Evolutionary conservation across 306 rosid species (phyloP), one percentile per base, ranked within the genome.

Genomic region (Ormosia emarginata): DNA sequence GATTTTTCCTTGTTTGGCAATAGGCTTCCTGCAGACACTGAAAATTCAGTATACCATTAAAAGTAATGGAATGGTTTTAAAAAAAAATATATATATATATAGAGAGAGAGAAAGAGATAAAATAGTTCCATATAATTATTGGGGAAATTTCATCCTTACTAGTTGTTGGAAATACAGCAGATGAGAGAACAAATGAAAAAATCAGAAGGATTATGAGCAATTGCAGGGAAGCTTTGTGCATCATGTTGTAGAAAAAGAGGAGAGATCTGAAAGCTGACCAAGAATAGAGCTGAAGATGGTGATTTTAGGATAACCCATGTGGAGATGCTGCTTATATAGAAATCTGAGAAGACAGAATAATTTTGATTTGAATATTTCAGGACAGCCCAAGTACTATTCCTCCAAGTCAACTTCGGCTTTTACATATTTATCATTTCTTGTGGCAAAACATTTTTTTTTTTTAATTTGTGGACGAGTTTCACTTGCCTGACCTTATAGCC

Each of bases 11-110:
- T 77, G 15, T 30, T 70, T 72, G 82, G 66, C 64, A 68, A 40
- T 71, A 87, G 79, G 61, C 80, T 73, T 75, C 88, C 92, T 90
- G 73, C 71, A 75, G 6, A 47, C 6, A 76, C 61, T 43, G 11
- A 12, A 87, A 64, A 14, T 71, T 72, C 14, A 55, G 62, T 47
- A 52, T 39, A 49, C 29, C 41, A 67, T 34, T 52, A 78, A 72
- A 62, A 49, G 11, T 8, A 73, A 65, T 41, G 30, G 29, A 79
- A 18, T 11, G 0, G 29, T 24, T 24, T 24, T 24, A 41, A 39
- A 65, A 7, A 2, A 14, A 50, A 13, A 50, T 24, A 24, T 24
- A 24, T 24, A 24, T 24, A 24, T 24, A 24, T 24, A 50, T 2
- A 14, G 36, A 30, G 10, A 24, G 3, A 65, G 11, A 46, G 5